These are phyloP conservation scores for Hawksworthiomyces lignivorus DNA, from an alignment of 2,329 filamentous ascomycete species.

Conservation along the genomic window DNA sequence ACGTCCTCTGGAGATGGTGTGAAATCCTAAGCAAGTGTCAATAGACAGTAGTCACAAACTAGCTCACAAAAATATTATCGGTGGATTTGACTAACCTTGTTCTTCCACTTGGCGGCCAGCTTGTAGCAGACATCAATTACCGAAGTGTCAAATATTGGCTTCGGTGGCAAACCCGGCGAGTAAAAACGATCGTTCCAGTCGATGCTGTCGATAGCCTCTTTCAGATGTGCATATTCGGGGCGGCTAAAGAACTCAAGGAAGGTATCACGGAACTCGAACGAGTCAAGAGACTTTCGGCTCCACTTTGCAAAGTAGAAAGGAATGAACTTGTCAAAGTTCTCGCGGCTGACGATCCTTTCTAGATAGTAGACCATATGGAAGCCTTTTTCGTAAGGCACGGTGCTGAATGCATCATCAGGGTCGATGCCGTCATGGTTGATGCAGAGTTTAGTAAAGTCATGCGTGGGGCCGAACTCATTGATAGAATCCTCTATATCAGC, in stretches of 20 bases:
- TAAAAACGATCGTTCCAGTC: conserved; percentile 92
- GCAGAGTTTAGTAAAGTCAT: conserved; percentile 89
- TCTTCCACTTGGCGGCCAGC: conserved; percentile 75
- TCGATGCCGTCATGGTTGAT: conserved; percentile 83
- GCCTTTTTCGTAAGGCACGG: conserved; percentile 90
- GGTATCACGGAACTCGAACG: conserved; percentile 86
- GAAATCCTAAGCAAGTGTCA: conserved; percentile 39
- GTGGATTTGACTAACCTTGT: conserved; percentile 41
- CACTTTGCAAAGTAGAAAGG: conserved; percentile 87
- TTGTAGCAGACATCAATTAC: conserved; percentile 80
- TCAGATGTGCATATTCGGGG: conserved; percentile 53
- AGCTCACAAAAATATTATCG: too few species aligned
- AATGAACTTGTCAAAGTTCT: conserved; percentile 93
- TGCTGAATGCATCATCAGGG: conserved; percentile 91
- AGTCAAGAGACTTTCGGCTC: conserved; percentile 80
- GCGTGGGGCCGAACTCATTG: conserved; percentile 68
- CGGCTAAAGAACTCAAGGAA: conserved; percentile 75
- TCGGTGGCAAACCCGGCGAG: conserved; percentile 77
- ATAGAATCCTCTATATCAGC: conserved; percentile 60
- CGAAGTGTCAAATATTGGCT: conserved; percentile 83
- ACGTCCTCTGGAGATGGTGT: conserved; percentile 63
- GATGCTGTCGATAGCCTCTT: conserved; percentile 60
- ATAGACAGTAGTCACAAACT: too few species aligned
- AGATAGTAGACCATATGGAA: conserved; percentile 91
- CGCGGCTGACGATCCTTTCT: conserved; percentile 73